Base-by-base conservation (phyloP, 2,329 filamentous ascomycete species). In the Alternaria panax region DNA sequence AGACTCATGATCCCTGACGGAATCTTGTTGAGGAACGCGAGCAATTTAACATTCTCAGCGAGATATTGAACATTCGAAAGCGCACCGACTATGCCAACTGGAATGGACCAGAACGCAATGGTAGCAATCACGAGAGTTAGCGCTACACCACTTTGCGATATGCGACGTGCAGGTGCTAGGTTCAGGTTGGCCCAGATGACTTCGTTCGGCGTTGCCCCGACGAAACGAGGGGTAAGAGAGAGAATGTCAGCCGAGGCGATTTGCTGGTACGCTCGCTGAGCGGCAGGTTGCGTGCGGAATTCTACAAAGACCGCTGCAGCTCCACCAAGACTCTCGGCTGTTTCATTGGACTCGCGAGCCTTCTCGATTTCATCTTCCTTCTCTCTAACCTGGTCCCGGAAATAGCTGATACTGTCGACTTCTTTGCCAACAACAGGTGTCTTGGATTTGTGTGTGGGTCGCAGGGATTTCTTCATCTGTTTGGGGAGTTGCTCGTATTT, bases 351-450 rank as follows among this genome's bases (percentile, higher is more conserved):
- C 40, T 83, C 84, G 75, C 95, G 92, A 24, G 87, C 84, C 41
- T 86, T 82, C 50, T 90, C 85, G 28, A 92, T 89, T 60, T 91
- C 85, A 0, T 91, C 89, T 52, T 90, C 89, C 43, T 96, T 86
- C 48, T 88, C 88, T 64, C 90, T 86, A 52, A 97, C 87, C 77
- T 96, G 90, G 1, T 84, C 82, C 51, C 95, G 90, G 64, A 88
- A 91, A 90, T 91, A 97, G 63, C 94, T 88, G 77, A 99, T 97
- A 0, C 93, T 95, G 79, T 99, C 95, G 16, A 97, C 93, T 77
- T 96, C 95, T 74, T 92, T 89, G 67, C 93, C 91, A 66, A 93
- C 86, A 22, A 95, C 65, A 20, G 72, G 63, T 5, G 71, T 74
- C 43, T 76, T 76, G 25, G 77, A 59, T 11, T 68, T 67, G 50